Evolutionary conservation across 495 filamentous ascomycete species (phyloP).

Genomic region (Xylaria cubensis): DNA sequence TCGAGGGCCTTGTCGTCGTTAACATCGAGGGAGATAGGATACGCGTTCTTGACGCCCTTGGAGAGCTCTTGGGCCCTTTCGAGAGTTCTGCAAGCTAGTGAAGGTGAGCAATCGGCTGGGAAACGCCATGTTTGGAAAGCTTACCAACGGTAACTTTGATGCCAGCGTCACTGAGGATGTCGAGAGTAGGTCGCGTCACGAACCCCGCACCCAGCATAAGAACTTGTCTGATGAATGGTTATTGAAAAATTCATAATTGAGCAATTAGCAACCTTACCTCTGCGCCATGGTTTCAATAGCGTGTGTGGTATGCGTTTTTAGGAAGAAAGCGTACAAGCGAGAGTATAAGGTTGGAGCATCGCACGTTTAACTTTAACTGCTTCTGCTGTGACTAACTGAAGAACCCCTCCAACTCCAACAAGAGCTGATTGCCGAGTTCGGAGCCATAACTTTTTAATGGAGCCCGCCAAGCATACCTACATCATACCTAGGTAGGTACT

Average conservation of each 20-base stretch:
- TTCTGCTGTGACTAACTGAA: not conserved
- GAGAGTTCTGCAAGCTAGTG: conserved; percentile 82
- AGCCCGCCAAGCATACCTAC: not conserved
- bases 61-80: conserved; percentile 76
- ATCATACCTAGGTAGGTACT: not conserved
- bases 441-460: conserved; percentile 18
- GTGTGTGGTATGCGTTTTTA: not conserved
- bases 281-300: conserved; percentile 14
- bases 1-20: conserved; percentile 75
- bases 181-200: conserved; percentile 80
- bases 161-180: conserved; percentile 75
- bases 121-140: conserved; percentile 33
- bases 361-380: not conserved
- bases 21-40: conserved; percentile 84
- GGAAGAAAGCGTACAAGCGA: not conserved
- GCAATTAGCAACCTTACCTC: conserved; percentile 4
- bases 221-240: conserved; percentile 48
- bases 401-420: conserved; percentile 18
- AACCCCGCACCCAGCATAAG: conserved; percentile 81
- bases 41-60: conserved; percentile 71
- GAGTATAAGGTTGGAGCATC: not conserved
- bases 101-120: not conserved
- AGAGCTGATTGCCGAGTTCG: conserved; percentile 30
- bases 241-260: not conserved
- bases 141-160: conserved; percentile 85